phyloP scores from a whole-genome alignment of 1,284 basidiomycete species.

The Irpex lacteus region DNA sequence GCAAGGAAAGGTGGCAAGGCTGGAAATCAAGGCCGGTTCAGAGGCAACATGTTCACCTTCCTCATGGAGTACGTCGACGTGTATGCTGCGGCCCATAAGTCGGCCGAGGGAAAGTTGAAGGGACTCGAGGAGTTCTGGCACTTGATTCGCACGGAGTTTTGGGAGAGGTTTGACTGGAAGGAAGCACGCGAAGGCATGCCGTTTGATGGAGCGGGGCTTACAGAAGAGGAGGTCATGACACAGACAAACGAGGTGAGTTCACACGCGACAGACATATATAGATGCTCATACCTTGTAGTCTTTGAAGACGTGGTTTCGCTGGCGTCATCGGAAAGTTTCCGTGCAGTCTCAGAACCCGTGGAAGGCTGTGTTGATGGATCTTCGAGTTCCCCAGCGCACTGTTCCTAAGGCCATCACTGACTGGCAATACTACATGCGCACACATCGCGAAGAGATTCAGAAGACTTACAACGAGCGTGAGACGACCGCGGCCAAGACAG shows the following conservation, averaged over 20 bases:
- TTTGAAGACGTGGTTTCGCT: too few relatives aligned
- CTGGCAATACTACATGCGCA: too few relatives aligned
- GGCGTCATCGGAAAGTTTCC: neutral
- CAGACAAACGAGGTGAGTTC: too few relatives aligned
- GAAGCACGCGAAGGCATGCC: neutral
- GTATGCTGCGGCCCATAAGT: too few relatives aligned
- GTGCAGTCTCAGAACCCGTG: neutral
- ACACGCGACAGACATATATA: neutral
- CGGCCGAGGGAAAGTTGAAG: neutral
- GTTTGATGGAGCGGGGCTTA: too few relatives aligned
- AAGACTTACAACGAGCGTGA: neutral
- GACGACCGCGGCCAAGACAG: neutral
- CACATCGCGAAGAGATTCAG: neutral
- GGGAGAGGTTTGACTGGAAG: neutral
- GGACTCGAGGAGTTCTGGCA: neutral
- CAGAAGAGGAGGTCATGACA: too few relatives aligned
- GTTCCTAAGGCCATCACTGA: too few relatives aligned
- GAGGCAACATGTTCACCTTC: neutral
- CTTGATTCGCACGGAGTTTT: neutral
- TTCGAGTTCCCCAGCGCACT: too few relatives aligned
- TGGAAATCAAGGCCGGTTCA: neutral
- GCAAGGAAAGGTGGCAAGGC: neutral
- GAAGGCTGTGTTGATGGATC: too few relatives aligned
- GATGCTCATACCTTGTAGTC: too few relatives aligned
- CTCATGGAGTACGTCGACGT: neutral